Conservation (phyloP, 2,329 filamentous ascomycete genomes). For the Colletotrichum aenigma region DNA sequence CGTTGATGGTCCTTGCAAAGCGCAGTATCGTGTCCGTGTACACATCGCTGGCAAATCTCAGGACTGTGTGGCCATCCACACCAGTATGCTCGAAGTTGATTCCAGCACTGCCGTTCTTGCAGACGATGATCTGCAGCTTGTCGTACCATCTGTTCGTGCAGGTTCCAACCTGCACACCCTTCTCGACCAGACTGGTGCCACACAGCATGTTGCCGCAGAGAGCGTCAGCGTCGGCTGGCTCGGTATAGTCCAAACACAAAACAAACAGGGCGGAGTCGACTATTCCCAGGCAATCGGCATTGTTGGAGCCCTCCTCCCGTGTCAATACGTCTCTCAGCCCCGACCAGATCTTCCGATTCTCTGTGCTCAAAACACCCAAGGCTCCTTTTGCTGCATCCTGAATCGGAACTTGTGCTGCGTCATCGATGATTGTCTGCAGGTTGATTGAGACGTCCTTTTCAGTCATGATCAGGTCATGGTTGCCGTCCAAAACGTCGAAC, state of each 20-base stretch:
- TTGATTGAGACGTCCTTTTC: conserved; percentile 94
- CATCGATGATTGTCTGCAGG: conserved; percentile 88
- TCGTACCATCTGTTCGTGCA: conserved; percentile 99
- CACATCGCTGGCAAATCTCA: conserved; percentile 93
- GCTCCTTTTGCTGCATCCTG: conserved; percentile 96
- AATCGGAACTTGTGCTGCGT: conserved; percentile 87
- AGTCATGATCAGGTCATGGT: conserved; percentile 95
- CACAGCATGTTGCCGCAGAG: conserved; percentile 99
- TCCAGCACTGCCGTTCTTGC: conserved; percentile 96
- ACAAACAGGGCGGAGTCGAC: conserved; percentile 94
- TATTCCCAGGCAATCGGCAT: conserved; percentile 93
- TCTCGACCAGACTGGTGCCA: conserved; percentile 88
- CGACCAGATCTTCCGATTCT: conserved; percentile 97
- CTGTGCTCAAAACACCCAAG: conserved; percentile 90
- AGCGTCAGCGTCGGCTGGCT: conserved; percentile 78
- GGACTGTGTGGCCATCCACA: conserved; percentile 94
- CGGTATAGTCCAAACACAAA: conserved; percentile 90
- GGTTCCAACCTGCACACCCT: conserved; percentile 93
- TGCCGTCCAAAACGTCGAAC: conserved; percentile 96
- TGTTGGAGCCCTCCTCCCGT: conserved; percentile 86
- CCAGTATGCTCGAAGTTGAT: conserved; percentile 99
- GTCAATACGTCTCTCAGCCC: conserved; percentile 87
- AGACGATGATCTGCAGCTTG: conserved; percentile 98
- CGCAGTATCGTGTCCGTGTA: conserved; percentile 98
- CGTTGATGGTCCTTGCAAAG: conserved; percentile 94